Evolutionary conservation across 1,139 yeast genomes (phyloP), one percentile per base, ranked within the genome.

Genomic region (Yamadazyma taylorii): DNA sequence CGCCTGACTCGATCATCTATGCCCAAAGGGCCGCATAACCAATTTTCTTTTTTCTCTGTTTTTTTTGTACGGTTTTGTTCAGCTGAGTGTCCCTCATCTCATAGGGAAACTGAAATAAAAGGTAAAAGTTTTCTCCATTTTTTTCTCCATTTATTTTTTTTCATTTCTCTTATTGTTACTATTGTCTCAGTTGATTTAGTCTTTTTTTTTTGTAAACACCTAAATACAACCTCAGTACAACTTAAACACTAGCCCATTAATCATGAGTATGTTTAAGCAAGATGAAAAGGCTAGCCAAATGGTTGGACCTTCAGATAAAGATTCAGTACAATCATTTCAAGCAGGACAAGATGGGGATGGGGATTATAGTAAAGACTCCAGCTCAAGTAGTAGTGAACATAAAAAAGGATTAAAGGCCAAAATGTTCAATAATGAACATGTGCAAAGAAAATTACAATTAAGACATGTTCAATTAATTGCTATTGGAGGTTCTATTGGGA

Each of bases 401-500:
- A 16, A 8, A 9, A 14, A 16, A 8, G 16, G 16, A 7, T 12
- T 17, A 6, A 29, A 33, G 17, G 13, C 24, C 24, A 30, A 34
- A 22, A 8, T 16, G 16, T 27, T 34, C 11, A 19, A 28, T 5
- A 38, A 35, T 9, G 45, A 41, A 24, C 36, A 37, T 17, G 38
- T 42, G 11, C 51, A 48, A 23, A 40, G 52, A 33, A 41, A 46
- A 28, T 40, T 48, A 22, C 40, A 41, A 28, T 41, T 44, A 29
- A 52, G 68, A 43, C 66, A 61, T 49, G 60, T 63, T 24, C 63
- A 58, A 42, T 56, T 63, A 41, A 58, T 63, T 34, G 66, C 66
- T 17, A 58, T 62, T 34, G 65, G 66, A 22, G 69, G 68, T 19
- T 56, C 65, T 36, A 62, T 62, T 36, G 69, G 68, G 31, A 60